A percentile compares a stretch with the other conserved stretches of the same genome.
Conservation (phyloP, 108 stramenopile species). For the Nitzschia inconspicua region DNA sequence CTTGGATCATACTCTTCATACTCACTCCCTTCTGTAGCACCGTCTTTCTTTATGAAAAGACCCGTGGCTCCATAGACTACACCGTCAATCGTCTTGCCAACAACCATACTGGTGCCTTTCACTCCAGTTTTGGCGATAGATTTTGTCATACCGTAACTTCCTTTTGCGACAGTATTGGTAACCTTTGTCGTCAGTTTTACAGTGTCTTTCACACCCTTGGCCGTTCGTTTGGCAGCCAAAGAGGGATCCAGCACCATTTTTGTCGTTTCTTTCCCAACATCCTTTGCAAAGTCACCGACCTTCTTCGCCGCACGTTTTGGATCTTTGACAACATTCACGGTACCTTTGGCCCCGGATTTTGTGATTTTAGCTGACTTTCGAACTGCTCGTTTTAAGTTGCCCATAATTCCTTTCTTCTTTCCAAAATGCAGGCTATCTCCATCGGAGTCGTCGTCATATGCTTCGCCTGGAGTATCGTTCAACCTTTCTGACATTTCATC, state of each 20-base stretch:
- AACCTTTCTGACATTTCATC: neutral
- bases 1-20: conserved; percentile 15
- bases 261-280: conserved; percentile 23
- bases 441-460: neutral
- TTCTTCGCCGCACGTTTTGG: conserved; percentile 17
- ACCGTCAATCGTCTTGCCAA: conserved; percentile 12
- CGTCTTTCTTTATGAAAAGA: conserved; percentile 7
- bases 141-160: conserved; percentile 12
- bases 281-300: conserved; percentile 20
- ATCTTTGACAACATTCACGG: conserved; percentile 21
- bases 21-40: neutral
- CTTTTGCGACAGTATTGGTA: conserved; percentile 22
- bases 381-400: conserved; percentile 1
- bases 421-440: conserved; percentile 9
- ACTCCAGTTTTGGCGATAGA: conserved; percentile 18
- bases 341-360: conserved; percentile 13
- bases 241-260: conserved; percentile 20
- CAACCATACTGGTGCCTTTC: conserved; percentile 23
- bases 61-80: conserved; percentile 18
- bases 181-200: conserved; percentile 12
- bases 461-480: neutral
- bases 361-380: conserved; percentile 6
- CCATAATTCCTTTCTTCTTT: conserved; percentile 1
- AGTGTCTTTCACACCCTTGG: neutral
- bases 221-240: conserved; percentile 14